A percentile compares a stretch with the other conserved stretches of the same genome.
phyloP scores from a whole-genome alignment of 225 moss, liverwort and hornwort genomes.

The Thuidium tamariscinum region DNA sequence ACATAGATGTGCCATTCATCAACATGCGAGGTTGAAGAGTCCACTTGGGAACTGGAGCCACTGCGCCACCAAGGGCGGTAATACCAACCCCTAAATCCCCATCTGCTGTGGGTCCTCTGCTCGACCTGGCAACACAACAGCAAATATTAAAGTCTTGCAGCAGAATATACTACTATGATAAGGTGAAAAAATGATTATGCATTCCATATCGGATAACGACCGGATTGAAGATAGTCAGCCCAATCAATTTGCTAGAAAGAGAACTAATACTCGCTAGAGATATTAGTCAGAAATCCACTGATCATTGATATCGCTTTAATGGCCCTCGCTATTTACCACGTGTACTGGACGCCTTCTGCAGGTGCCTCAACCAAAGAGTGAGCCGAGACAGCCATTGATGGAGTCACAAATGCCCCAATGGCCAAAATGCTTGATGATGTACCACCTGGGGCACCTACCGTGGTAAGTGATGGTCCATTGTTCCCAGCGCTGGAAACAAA shows the following conservation, averaged over 20 bases:
- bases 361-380: slow-evolving; percentile 90
- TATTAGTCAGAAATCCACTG: background rate
- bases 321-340: slow-evolving; percentile 45
- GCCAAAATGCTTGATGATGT: slow-evolving; percentile 86
- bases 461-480: slow-evolving; percentile 91
- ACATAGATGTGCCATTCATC: slow-evolving; percentile 99
- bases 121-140: slow-evolving; percentile 56
- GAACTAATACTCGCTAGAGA: background rate
- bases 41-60: slow-evolving; percentile 97
- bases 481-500: slow-evolving; percentile 98
- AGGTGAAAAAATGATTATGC: background rate
- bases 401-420: slow-evolving; percentile 92
- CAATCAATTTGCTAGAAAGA: background rate
- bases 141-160: background rate
- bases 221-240: background rate
- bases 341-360: slow-evolving; percentile 73
- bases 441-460: slow-evolving; percentile 89
- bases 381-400: slow-evolving; percentile 84
- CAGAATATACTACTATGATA: background rate
- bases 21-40: slow-evolving; percentile 97
- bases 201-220: background rate
- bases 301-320: background rate
- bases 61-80: slow-evolving; percentile 92
- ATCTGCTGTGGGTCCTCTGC: slow-evolving; percentile 93
- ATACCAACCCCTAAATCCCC: slow-evolving; percentile 86